These are phyloP conservation scores for Trichoderma simmonsii DNA, from an alignment of 2,329 filamentous ascomycete species.

Conservation along the genomic window DNA sequence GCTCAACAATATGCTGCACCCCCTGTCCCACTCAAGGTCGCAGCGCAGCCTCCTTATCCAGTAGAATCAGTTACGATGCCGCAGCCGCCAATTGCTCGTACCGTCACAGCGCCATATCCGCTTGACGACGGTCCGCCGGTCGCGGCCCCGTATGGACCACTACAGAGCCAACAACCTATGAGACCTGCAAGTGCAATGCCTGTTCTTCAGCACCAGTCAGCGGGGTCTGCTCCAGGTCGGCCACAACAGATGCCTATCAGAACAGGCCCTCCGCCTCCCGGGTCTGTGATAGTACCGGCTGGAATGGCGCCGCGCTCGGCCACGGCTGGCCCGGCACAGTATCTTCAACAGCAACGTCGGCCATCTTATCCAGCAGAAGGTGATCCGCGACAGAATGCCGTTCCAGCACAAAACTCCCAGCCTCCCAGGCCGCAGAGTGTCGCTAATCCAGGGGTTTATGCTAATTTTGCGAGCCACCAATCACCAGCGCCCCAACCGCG, in stretches of 20 bases:
- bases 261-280: neutral
- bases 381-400: neutral
- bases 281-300: neutral
- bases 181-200: conserved; percentile 20
- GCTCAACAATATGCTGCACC: neutral
- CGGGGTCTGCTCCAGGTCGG: neutral
- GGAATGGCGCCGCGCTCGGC: conserved; percentile 5
- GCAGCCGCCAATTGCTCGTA: neutral
- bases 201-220: neutral
- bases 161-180: conserved; percentile 10
- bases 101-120: conserved; percentile 12
- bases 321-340: neutral
- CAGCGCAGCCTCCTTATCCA: neutral
- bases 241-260: conserved; percentile 8
- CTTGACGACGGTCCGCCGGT: conserved; percentile 4
- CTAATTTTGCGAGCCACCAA: neutral
- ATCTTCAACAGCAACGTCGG: conserved; percentile 9
- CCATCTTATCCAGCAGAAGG: neutral
- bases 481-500: neutral
- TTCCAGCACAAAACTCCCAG: neutral
- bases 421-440: conserved; percentile 16
- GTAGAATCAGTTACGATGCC: neutral
- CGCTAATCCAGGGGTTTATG: neutral
- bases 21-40: neutral
- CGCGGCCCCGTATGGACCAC: neutral